A percentile compares a stretch with the other conserved stretches of the same genome.
Evolutionary conservation across 257 asterid genomes (phyloP).

Genomic region (Gentiana straminea): DNA sequence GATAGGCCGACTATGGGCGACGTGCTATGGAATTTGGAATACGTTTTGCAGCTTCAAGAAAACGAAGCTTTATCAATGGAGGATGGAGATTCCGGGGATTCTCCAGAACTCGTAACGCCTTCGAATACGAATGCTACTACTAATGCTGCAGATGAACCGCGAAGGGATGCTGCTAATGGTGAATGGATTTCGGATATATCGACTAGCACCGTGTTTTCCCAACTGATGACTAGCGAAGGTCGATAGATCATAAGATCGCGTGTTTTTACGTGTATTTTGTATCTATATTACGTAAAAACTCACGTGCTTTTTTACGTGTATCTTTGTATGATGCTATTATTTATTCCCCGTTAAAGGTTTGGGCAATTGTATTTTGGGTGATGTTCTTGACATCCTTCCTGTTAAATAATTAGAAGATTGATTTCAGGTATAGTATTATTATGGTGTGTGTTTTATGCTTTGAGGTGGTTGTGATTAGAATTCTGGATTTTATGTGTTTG

Average conservation of each 20-base stretch:
- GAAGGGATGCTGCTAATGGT: conserved; percentile 18
- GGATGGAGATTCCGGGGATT: conserved; percentile 5
- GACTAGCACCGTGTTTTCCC: conserved; percentile 65
- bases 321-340: not conserved
- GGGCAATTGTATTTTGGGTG: too few relatives aligned
- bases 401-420: too few relatives aligned
- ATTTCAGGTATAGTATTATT: too few relatives aligned
- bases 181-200: conserved; percentile 46
- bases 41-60: conserved; percentile 56
- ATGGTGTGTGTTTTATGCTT: too few relatives aligned
- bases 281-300: not conserved
- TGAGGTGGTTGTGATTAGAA: too few relatives aligned
- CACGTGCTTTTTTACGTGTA: not conserved
- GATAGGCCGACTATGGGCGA: conserved; percentile 80
- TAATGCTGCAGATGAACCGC: conserved; percentile 1
- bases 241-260: conserved; percentile 19
- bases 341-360: not conserved
- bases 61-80: conserved; percentile 17
- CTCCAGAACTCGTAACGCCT: conserved; percentile 13
- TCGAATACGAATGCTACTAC: conserved; percentile 13
- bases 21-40: conserved; percentile 75
- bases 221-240: conserved; percentile 58
- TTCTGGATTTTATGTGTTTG: too few relatives aligned
- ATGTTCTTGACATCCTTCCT: too few relatives aligned
- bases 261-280: not conserved